These are phyloP conservation scores for Melampsora occidentalis DNA, from an alignment of 1,284 basidiomycete species.

Conservation along the genomic window DNA sequence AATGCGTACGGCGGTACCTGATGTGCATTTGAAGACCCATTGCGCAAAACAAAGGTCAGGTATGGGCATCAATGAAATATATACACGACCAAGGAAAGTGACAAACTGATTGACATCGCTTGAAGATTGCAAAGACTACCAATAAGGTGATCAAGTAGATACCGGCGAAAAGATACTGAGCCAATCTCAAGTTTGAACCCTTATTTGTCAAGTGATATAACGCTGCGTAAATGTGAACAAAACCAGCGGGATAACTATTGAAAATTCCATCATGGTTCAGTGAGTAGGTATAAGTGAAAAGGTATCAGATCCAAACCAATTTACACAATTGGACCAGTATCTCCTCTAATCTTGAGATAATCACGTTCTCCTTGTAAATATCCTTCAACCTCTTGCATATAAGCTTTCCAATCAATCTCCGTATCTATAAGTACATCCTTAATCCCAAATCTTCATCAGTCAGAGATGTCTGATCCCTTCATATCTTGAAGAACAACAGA, in stretches of 20 bases:
- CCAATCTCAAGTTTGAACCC: slow-evolving; percentile 65
- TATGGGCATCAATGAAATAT: slow-evolving; percentile 59
- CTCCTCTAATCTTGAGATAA: slow-evolving; percentile 80
- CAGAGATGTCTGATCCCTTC: background rate
- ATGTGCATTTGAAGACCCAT: slow-evolving; percentile 53
- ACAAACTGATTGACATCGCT: slow-evolving; percentile 39
- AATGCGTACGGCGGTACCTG: slow-evolving; percentile 73
- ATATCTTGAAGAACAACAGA: background rate
- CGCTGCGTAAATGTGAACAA: slow-evolving; percentile 77
- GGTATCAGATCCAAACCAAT: slow-evolving; percentile 51
- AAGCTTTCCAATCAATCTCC: slow-evolving; percentile 97
- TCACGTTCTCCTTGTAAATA: slow-evolving; percentile 79
- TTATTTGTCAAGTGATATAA: slow-evolving; percentile 66
- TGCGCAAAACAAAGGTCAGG: slow-evolving; percentile 50
- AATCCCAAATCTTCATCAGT: background rate
- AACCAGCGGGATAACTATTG: slow-evolving; percentile 93
- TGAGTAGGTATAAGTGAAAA: background rate
- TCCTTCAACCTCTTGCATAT: slow-evolving; percentile 78
- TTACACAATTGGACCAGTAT: slow-evolving; percentile 89
- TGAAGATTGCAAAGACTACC: slow-evolving; percentile 55
- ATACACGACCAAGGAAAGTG: background rate
- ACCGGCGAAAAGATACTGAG: slow-evolving; percentile 73
- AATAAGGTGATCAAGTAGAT: slow-evolving; percentile 69
- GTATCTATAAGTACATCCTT: slow-evolving; percentile 65
- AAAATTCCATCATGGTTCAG: background rate